Evolutionary conservation across 495 filamentous ascomycete genomes (phyloP).

Genomic region (Cercophora sp.): DNA sequence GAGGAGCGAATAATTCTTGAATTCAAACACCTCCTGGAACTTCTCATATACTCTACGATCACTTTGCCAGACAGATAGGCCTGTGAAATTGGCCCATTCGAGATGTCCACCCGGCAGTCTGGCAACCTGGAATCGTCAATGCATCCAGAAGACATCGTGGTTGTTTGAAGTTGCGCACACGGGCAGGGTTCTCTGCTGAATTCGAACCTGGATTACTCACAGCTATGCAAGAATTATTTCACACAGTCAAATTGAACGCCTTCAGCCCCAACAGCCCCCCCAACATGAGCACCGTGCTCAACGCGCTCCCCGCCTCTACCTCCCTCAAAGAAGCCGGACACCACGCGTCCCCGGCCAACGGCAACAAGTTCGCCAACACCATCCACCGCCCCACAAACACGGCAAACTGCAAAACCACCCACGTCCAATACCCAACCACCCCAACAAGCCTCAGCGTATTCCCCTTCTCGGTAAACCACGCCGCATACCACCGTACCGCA

Average conservation of each 20-base stretch:
- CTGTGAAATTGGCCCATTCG: no score
- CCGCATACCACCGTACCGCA: not conserved
- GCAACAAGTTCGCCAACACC: not conserved
- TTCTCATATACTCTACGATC: no score
- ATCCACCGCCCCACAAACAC: slow-evolving; percentile 2
- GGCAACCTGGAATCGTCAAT: no score
- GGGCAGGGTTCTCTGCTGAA: no score
- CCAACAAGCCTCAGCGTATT: not conserved
- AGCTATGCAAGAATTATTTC: not conserved
- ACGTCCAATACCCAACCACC: not conserved
- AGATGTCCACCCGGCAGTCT: no score
- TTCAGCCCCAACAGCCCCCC: not conserved
- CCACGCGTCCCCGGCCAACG: not conserved
- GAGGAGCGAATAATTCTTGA: no score
- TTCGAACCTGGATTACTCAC: no score
- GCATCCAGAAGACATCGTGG: no score
- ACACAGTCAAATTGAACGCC: not conserved
- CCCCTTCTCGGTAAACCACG: not conserved
- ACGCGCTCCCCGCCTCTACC: not conserved
- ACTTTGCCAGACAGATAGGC: no score
- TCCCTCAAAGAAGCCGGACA: not conserved
- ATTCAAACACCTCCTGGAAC: no score
- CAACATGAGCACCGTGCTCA: not conserved
- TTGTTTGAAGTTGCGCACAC: no score
- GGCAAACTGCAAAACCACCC: not conserved